phyloP scores from a whole-genome alignment of 192 early-diverging fungal species.

The Spizellomyces punctatus region DNA sequence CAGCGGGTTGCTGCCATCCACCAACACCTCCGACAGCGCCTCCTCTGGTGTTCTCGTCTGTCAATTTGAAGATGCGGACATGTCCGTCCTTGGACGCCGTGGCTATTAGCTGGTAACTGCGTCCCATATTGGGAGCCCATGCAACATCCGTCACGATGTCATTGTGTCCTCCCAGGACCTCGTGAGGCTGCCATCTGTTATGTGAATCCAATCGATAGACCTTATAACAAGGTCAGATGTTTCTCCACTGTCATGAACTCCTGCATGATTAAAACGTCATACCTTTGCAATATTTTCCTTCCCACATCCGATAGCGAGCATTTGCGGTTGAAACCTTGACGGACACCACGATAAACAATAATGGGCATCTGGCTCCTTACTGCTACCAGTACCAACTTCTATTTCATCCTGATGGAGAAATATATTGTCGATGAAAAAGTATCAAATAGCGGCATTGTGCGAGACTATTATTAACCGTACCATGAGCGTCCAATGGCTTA shows the following conservation, averaged over 20 bases:
- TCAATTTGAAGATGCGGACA: conserved; percentile 78
- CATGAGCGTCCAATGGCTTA: conserved; percentile 78
- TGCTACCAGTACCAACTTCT: conserved; percentile 48
- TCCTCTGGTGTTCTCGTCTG: conserved; percentile 34
- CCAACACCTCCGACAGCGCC: conserved; percentile 22
- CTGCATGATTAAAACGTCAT: not conserved
- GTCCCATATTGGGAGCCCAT: conserved; percentile 56
- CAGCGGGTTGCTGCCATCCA: not conserved
- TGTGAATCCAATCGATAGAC: conserved; percentile 39
- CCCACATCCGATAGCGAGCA: conserved; percentile 87
- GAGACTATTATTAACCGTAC: conserved; percentile 15
- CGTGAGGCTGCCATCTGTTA: conserved; percentile 64
- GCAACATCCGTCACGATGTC: conserved; percentile 69
- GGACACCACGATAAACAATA: conserved; percentile 89
- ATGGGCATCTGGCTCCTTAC: conserved; percentile 76
- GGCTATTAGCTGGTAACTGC: conserved; percentile 81
- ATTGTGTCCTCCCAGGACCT: conserved; percentile 59
- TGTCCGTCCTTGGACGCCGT: conserved; percentile 76
- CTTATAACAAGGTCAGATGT: conserved; percentile 1
- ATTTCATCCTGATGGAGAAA: conserved; percentile 22
- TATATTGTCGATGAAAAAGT: too few species aligned
- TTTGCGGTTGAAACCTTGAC: conserved; percentile 70
- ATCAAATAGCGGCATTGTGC: too few species aligned
- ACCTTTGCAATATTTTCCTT: conserved; percentile 76
- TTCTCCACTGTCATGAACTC: not conserved